These are phyloP conservation scores for Synchytrium microbalum DNA, from an alignment of 371 early-diverging fungal species.

Conservation along the genomic window DNA sequence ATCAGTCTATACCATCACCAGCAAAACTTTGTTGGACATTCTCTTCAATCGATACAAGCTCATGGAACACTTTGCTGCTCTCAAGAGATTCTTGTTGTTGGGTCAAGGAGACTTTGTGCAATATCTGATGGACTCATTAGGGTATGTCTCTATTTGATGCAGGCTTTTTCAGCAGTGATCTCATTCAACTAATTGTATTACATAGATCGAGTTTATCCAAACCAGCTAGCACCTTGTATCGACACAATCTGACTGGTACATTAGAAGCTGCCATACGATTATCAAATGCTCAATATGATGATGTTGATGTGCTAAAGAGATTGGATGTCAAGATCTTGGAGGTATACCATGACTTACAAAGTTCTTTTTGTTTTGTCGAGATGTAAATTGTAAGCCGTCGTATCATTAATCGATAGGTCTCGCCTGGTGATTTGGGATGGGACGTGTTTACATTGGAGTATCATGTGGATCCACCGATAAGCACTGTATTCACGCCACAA, in stretches of 20 bases:
- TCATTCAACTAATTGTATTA: neutral
- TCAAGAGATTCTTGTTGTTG: constrained; percentile 83
- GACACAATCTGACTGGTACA: constrained; percentile 80
- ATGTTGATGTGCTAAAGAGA: constrained; percentile 63
- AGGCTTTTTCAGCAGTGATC: neutral
- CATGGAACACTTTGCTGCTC: constrained; percentile 73
- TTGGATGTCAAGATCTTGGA: constrained; percentile 69
- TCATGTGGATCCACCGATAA: constrained; percentile 72
- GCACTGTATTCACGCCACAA: constrained; percentile 65
- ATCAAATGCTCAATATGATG: constrained; percentile 84
- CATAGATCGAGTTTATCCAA: constrained; percentile 50
- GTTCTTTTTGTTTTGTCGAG: neutral
- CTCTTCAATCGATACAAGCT: constrained; percentile 69
- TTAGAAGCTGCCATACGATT: constrained; percentile 81
- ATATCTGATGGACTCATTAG: constrained; percentile 73
- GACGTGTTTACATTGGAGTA: constrained; percentile 87
- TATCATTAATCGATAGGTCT: constrained; percentile 30
- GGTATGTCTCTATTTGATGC: constrained; percentile 36
- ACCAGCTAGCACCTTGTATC: constrained; percentile 67
- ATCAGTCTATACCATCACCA: constrained; percentile 59
- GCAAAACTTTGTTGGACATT: constrained; percentile 59
- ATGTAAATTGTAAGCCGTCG: neutral
- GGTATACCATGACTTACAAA: constrained; percentile 22
- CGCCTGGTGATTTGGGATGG: constrained; percentile 79
- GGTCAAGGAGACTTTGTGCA: constrained; percentile 96